Percentiles rank a stretch among this genome's conserved stretches.
phyloP scores from a whole-genome alignment of 208 protist species.

The Herpetomonas tarakana region DNA sequence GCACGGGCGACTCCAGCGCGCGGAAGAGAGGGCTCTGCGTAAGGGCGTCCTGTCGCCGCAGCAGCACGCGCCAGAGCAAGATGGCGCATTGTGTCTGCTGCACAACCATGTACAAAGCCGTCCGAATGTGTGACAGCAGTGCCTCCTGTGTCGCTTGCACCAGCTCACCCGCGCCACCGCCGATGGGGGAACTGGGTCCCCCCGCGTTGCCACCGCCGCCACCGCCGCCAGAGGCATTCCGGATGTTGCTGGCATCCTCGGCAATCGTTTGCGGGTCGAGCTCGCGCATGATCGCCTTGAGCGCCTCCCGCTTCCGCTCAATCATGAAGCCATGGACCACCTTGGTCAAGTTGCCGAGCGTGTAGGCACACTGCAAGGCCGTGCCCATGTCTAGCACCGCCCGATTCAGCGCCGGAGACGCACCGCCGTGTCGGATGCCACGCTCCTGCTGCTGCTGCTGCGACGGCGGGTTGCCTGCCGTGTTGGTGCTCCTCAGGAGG shows the following conservation, averaged over 20 bases:
- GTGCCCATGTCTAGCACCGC: constrained; percentile 35
- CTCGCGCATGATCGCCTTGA: constrained; percentile 59
- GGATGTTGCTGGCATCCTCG: constrained; percentile 16
- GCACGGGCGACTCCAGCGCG: constrained; percentile 46
- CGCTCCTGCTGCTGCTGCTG: background rate
- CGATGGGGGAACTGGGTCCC: background rate
- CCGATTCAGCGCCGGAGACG: background rate
- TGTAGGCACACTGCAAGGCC: constrained; percentile 62
- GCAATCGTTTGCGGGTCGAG: constrained; percentile 44
- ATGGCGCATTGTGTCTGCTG: constrained; percentile 62
- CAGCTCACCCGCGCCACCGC: constrained; percentile 23
- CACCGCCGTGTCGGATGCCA: background rate
- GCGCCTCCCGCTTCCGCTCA: constrained; percentile 69
- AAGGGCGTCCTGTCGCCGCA: constrained; percentile 39
- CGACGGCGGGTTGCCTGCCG: background rate
- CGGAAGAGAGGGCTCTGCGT: constrained; percentile 37
- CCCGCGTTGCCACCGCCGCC: background rate
- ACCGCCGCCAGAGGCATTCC: background rate
- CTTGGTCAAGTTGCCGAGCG: constrained; percentile 45
- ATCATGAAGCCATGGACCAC: constrained; percentile 60
- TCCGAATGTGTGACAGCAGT: constrained; percentile 48
- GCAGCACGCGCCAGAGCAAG: constrained; percentile 61
- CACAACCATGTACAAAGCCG: constrained; percentile 42
- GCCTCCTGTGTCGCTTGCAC: constrained; percentile 21
- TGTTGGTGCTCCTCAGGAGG: constrained; percentile 9